These are phyloP conservation scores for Starmera stellimalicola DNA, from an alignment of 1,139 yeast species.

Conservation along the genomic window DNA sequence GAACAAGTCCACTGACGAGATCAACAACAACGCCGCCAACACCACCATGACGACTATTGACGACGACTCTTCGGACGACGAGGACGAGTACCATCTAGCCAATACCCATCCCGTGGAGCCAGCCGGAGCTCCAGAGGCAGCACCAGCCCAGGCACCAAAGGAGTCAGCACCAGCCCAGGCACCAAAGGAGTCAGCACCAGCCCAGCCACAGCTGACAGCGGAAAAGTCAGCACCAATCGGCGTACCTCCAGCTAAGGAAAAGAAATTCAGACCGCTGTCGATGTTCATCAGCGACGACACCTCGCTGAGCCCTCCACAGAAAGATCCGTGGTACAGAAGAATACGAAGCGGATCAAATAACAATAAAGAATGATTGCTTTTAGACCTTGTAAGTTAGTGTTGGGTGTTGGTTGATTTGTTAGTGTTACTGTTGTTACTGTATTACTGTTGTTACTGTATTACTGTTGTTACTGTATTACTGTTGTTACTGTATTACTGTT, in stretches of 20 bases:
- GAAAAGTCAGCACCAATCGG: neutral
- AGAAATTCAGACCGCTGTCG: conserved; percentile 13
- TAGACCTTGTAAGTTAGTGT: conserved; percentile 1
- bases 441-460: conserved; percentile 1
- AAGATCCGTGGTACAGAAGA: conserved; percentile 26
- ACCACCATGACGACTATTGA: neutral
- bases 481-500: neutral
- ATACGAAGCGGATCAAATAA: conserved; percentile 21
- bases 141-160: neutral
- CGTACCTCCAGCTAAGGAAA: neutral
- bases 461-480: conserved; percentile 1
- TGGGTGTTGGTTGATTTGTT: conserved; percentile 4
- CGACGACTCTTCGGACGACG: neutral
- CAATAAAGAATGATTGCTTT: conserved; percentile 2
- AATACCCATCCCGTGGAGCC: neutral
- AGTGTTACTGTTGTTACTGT: neutral
- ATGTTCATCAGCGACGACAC: conserved; percentile 13
- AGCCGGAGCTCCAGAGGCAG: neutral
- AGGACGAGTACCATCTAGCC: conserved; percentile 1
- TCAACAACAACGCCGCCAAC: conserved; percentile 1
- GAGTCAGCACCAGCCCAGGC: conserved; percentile 1
- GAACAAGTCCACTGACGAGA: conserved; percentile 2
- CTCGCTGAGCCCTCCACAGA: conserved; percentile 6
- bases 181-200: neutral
- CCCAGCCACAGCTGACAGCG: too few relatives aligned